Conservation (phyloP, 192 early-diverging fungal species). For the Backusella australiensis region DNA sequence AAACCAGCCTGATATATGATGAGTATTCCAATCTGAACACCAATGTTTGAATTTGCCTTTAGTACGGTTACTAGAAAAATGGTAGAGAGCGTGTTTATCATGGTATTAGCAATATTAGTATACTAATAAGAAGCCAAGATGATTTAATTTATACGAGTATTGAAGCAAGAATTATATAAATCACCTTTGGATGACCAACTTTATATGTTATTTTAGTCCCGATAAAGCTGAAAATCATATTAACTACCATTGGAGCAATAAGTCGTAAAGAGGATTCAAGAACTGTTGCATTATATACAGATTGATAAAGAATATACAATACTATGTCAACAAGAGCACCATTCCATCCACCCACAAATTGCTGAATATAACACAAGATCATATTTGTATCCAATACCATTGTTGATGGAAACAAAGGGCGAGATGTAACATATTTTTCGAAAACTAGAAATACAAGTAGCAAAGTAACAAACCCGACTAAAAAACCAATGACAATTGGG, state of each 20-base stretch:
- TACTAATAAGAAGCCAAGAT: not conserved
- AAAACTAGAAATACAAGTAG: too few relatives aligned
- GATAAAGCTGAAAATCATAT: not conserved
- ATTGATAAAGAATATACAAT: not conserved
- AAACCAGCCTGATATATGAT: not conserved
- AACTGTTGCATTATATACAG: not conserved
- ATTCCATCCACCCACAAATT: not conserved
- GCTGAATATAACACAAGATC: not conserved
- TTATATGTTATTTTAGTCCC: not conserved
- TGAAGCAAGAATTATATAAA: not conserved
- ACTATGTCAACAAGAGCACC: not conserved
- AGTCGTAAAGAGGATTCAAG: not conserved
- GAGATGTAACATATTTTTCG: too few relatives aligned
- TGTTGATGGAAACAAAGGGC: too few relatives aligned
- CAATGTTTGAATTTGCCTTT: not conserved
- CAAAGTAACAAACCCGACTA: not conserved
- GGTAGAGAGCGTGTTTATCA: not conserved
- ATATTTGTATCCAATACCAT: too few relatives aligned
- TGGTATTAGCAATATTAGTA: not conserved
- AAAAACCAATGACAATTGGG: not conserved
- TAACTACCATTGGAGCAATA: not conserved
- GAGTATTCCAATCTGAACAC: not conserved
- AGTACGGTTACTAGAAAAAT: not conserved
- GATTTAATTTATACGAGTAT: too few relatives aligned
- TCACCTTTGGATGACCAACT: not conserved